Base-by-base conservation (phyloP, 2,329 filamentous ascomycete genomes). In the Lachnellula arida region DNA sequence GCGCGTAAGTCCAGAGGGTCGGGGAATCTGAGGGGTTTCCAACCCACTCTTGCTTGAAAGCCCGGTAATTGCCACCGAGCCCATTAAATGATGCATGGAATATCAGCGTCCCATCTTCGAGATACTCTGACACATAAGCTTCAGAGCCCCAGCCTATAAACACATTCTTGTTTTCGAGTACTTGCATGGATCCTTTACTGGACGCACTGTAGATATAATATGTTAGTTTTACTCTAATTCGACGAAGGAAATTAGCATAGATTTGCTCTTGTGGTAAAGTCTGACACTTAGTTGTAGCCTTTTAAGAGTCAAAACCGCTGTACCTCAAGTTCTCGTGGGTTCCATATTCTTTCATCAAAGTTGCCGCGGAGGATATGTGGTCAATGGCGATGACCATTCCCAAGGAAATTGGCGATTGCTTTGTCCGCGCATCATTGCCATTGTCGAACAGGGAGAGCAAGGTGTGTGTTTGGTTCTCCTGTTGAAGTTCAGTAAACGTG, bases 371-470 rank as follows among this genome's bases (percentile, higher is more conserved):
- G 19, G 57, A 52, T 28, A 51, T 53, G 59, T 73, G 72, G 34
- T 19, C 52, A 11, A 49, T 25, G 40, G 15, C 22, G 32, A 44
- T 35, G 22, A 28, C 25, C 34, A 43, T 54, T 28, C 2, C 46
- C 22, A 17, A 47, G 4, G 51, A 39, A n/a, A 15, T 28, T 14
- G 7, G n/a, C 35, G 17, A 32, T 32, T 22, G 11, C 25, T 37
- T 23, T n/a, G 35, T 39, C 57, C 60, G 67, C 47, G 64, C 68
- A 59, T 75, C 72, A 57, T 68, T 69, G 32, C 65, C 70, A 58
- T 76, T 77, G 65, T 77, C 73, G 65, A 72, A 76, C 54, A 77
- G 64, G 15, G 72, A 71, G 32, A 77, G 63, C 2, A 69, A 61
- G 0, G 69, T 72, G 58, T 74, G 71, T 1, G 73, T 71, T 4